A percentile compares a stretch with the other conserved stretches of the same genome.
Conservation (phyloP, 441 rosid genomes). For the Adansonia rubrostipa region DNA sequence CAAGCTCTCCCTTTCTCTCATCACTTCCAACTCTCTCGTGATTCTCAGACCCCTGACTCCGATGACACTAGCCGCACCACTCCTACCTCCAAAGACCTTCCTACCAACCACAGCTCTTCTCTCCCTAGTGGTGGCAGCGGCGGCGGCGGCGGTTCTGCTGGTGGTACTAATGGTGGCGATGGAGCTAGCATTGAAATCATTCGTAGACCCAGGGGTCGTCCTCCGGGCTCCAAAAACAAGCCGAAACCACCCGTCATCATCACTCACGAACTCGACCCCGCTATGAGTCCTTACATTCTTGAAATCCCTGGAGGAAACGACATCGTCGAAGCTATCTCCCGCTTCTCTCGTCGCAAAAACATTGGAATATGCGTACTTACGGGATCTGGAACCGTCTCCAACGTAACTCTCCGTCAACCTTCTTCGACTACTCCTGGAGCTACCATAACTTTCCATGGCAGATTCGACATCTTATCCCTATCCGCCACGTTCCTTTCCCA, state of each 20-base stretch:
- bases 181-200: constrained; percentile 64
- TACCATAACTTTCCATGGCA: constrained; percentile 78
- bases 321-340: constrained; percentile 62
- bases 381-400: constrained; percentile 74
- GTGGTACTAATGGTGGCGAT: constrained; percentile 47
- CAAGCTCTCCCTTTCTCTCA: constrained; percentile 48
- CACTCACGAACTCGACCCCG: constrained; percentile 57
- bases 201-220: constrained; percentile 85
- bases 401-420: constrained; percentile 83
- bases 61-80: constrained; percentile 26
- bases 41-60: constrained; percentile 37
- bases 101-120: background rate
- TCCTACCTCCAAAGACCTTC: constrained; percentile 3
- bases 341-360: constrained; percentile 64
- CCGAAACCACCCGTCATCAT: constrained; percentile 65
- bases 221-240: constrained; percentile 84
- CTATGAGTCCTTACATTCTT: constrained; percentile 84
- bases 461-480: constrained; percentile 80
- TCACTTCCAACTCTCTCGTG: constrained; percentile 53
- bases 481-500: constrained; percentile 75
- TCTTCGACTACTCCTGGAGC: constrained; percentile 67
- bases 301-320: constrained; percentile 77
- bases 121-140: constrained; percentile 11
- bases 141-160: constrained; percentile 44
- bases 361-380: constrained; percentile 71